Evolutionary conservation across 805 yeast genomes (phyloP).

Genomic region (Ogataea methanolica): DNA sequence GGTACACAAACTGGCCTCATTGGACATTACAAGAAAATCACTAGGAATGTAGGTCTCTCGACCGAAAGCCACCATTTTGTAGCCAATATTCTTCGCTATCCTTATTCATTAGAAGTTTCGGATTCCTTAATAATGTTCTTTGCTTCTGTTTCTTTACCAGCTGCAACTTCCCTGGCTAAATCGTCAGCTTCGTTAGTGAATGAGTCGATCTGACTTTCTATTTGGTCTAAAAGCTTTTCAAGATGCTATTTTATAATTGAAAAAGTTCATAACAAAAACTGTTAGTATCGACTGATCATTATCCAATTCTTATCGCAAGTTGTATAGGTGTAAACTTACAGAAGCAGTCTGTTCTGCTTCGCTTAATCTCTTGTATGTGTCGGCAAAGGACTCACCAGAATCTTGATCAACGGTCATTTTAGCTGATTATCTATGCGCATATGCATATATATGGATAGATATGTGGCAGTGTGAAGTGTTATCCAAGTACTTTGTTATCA

Average conservation of each 20-base stretch:
- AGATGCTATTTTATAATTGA: constrained; percentile 30
- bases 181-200: constrained; percentile 46
- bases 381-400: constrained; percentile 38
- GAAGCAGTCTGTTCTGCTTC: constrained; percentile 67
- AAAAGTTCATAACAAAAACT: neutral
- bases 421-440: neutral
- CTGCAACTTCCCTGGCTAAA: neutral
- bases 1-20: too few species aligned
- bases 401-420: constrained; percentile 7
- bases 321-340: constrained; percentile 25
- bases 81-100: too few species aligned
- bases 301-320: neutral
- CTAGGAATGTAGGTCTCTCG: too few species aligned
- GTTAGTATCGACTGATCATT: neutral
- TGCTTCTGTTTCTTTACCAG: neutral
- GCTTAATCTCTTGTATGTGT: constrained; percentile 53
- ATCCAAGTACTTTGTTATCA: too few species aligned
- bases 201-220: constrained; percentile 61
- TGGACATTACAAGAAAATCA: too few species aligned
- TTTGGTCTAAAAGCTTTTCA: constrained; percentile 58
- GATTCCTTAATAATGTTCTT: too few species aligned
- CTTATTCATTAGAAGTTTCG: too few species aligned
- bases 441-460: too few species aligned
- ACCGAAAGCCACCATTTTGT: too few species aligned
- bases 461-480: too few species aligned